Percentiles rank a stretch among this genome's conserved stretches.
Evolutionary conservation across 305 asterid genomes (phyloP).

Genomic region (Ajuga reptans): DNA sequence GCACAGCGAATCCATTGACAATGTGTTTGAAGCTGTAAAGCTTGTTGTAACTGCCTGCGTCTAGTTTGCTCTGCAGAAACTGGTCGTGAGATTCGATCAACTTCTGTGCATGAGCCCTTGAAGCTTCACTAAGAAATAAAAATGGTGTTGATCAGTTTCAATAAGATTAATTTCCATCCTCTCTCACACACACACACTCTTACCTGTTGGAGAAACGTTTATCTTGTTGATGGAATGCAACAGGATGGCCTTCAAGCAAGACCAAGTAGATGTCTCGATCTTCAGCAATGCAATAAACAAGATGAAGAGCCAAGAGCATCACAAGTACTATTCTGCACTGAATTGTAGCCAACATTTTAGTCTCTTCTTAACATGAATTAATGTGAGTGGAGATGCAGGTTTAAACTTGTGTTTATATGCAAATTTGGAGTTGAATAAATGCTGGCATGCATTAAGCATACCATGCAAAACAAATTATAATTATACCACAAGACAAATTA

Average conservation of each 20-base stretch:
- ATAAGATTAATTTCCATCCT: not conserved
- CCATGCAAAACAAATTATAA: conserved; percentile 22
- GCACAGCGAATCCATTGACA: conserved; percentile 73
- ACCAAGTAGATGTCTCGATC: conserved; percentile 49
- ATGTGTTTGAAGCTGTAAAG: conserved; percentile 80
- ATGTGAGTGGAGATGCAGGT: not conserved
- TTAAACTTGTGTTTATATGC: conserved; percentile 6
- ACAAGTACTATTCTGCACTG: conserved; percentile 2
- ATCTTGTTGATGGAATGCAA: conserved; percentile 42
- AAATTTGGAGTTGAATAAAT: conserved; percentile 4
- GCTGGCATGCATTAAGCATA: conserved; percentile 8
- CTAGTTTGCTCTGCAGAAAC: conserved; percentile 45
- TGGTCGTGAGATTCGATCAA: conserved; percentile 59
- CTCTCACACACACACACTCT: not conserved
- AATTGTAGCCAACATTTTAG: not conserved
- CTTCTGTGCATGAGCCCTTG: conserved; percentile 45
- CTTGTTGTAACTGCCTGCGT: conserved; percentile 57
- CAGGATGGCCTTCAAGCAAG: conserved; percentile 59
- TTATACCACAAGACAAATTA: too few species aligned
- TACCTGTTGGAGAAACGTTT: conserved; percentile 35
- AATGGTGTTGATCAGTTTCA: not conserved
- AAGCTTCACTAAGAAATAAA: conserved; percentile 31
- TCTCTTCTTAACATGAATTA: conserved; percentile 7
- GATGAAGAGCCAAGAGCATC: conserved; percentile 14
- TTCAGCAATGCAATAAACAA: conserved; percentile 35